A percentile compares a stretch with the other conserved stretches of the same genome.
These are phyloP conservation scores for Salix brachista DNA, from an alignment of 345 rosid genomes.

Conservation along the genomic window DNA sequence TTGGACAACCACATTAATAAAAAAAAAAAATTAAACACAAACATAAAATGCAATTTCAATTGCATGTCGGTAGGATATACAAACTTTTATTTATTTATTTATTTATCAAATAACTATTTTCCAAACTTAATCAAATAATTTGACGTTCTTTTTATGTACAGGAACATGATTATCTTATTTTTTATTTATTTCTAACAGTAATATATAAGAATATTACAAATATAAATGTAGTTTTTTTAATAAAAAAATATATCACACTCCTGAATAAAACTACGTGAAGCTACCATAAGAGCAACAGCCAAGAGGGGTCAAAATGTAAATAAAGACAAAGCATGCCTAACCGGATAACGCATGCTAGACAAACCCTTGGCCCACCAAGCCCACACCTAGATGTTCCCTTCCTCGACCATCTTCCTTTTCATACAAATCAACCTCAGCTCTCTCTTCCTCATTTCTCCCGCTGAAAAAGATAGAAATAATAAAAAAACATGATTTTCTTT, in stretches of 20 bases:
- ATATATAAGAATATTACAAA: too few relatives aligned
- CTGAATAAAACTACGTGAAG: too few relatives aligned
- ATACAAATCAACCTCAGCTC: not conserved
- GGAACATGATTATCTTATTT: too few relatives aligned
- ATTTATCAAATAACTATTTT: too few relatives aligned
- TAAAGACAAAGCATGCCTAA: conserved; percentile 41
- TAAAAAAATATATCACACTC: too few relatives aligned
- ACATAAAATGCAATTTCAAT: not conserved
- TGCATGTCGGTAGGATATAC: not conserved
- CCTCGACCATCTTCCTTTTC: not conserved
- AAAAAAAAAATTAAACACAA: not conserved
- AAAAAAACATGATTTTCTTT: not conserved
- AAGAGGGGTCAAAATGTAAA: not conserved
- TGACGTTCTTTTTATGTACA: too few relatives aligned
- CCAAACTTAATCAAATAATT: too few relatives aligned
- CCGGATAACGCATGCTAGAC: conserved; percentile 45
- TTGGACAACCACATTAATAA: too few relatives aligned
- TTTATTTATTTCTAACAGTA: too few relatives aligned
- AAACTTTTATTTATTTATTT: not conserved
- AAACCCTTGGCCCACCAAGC: conserved; percentile 36
- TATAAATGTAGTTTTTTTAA: too few relatives aligned
- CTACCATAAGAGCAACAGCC: too few relatives aligned
- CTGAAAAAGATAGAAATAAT: not conserved
- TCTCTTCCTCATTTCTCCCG: not conserved
- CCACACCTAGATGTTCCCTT: conserved; percentile 27